Base-by-base conservation (phyloP, 768 basidiomycete species). In the Xanthoconium stramineum region DNA sequence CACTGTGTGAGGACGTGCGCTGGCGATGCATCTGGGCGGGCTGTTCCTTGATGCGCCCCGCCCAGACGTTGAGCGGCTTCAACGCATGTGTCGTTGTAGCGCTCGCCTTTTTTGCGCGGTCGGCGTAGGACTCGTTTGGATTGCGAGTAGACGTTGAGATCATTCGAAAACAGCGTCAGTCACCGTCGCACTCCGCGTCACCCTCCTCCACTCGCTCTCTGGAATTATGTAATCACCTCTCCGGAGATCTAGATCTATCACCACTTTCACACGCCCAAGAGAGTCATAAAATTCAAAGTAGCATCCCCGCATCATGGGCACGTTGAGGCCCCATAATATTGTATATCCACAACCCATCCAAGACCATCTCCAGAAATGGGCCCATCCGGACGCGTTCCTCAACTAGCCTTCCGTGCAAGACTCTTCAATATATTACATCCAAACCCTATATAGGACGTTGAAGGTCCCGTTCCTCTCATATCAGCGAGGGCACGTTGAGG, bases 401-500 rank as follows among this genome's bases (percentile, higher is more conserved):
- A 24, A 45, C 52, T 58, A 58, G 54, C 58, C 58, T 45, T 55
- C 29, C 52, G 45, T 51, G 53, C 52, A 68, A 76, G 75, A 76
- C 76, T 75, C 77, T 79, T 78, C 76, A 75, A 78, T 76, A 76
- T 72, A 79, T 73, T 78, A 76, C 75, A 67, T 72, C 69, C 69
- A 68, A 59, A 66, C 61, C 59, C 60, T 60, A 69, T 60, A 69
- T 69, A 79, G 82, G 80, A 84, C 80, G 81, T 85, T 84, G 80
- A 83, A 84, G 80, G 81, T 83, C 83, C 80, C 74, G 76, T 67
- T 78, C 74, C 77, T 75, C 74, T 77, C 75, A 72, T 69, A 67
- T 71, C 76, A 77, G 79, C 80, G 78, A 83, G 80, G 84, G 85
- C 85, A 76, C 85, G 86, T 88, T 88, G 86, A 88, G 86, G 86